A percentile compares a stretch with the other conserved stretches of the same genome.
Conservation (phyloP, 73 alveolate species). For the Symbiodinium pilosum region DNA sequence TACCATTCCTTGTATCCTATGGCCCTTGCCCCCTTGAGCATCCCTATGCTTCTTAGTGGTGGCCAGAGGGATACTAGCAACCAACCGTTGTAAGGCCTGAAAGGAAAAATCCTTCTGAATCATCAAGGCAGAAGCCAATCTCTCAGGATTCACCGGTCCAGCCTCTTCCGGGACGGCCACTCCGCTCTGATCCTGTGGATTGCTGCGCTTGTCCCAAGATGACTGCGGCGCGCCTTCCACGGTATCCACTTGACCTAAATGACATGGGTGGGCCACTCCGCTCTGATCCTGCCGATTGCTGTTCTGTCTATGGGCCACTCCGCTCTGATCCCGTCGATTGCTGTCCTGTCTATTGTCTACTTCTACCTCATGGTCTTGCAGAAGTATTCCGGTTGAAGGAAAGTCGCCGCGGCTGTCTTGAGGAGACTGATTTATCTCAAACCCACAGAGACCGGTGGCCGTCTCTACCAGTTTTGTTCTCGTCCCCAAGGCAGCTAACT, state of each 20-base stretch:
- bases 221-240: too few species aligned
- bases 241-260: too few species aligned
- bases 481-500: background rate
- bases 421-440: background rate
- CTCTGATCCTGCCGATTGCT: background rate
- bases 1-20: background rate
- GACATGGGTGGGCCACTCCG: too few species aligned
- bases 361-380: too few species aligned
- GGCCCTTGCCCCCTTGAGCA: background rate
- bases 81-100: background rate
- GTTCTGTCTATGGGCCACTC: too few species aligned
- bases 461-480: background rate
- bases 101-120: background rate
- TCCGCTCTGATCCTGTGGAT: background rate
- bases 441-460: background rate
- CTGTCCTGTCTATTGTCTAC: too few species aligned
- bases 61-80: background rate
- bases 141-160: background rate
- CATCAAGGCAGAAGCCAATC: background rate
- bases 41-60: background rate
- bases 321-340: too few species aligned
- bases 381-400: too few species aligned
- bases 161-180: background rate
- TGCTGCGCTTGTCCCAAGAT: background rate
- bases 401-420: too few species aligned